Evolutionary conservation across 768 basidiomycete species (phyloP).

Genomic region (Phylloporus arenicola): DNA sequence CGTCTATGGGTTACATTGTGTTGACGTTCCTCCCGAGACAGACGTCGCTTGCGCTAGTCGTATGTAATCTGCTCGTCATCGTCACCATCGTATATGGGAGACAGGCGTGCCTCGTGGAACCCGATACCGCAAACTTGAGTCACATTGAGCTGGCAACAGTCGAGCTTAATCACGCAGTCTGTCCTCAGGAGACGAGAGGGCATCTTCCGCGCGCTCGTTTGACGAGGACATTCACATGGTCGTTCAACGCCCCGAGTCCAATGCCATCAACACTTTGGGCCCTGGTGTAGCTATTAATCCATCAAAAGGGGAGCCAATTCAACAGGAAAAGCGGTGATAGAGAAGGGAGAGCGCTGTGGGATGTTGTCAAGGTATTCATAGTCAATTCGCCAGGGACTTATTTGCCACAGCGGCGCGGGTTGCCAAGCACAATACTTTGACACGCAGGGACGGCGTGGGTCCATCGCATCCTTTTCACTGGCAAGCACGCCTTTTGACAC

Average conservation of each 20-base stretch:
- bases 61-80: slow-evolving; percentile 14
- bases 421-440: background rate
- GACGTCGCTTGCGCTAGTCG: background rate
- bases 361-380: background rate
- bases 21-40: background rate
- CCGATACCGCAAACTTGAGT: background rate
- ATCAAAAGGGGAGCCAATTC: background rate
- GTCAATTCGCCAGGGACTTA: background rate
- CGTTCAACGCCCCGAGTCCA: background rate
- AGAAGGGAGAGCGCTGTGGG: no score
- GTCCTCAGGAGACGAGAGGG: background rate
- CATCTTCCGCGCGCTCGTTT: background rate
- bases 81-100: background rate
- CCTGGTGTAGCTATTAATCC: background rate
- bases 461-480: background rate
- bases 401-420: background rate
- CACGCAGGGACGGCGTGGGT: background rate
- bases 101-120: background rate
- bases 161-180: background rate
- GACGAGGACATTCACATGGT: background rate
- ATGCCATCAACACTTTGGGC: background rate
- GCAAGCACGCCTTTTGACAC: no score
- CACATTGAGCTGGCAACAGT: slow-evolving; percentile 8
- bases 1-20: background rate
- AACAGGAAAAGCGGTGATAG: background rate